Evolutionary conservation across 441 rosid species (phyloP).

Genomic region (Populus hybrid): DNA sequence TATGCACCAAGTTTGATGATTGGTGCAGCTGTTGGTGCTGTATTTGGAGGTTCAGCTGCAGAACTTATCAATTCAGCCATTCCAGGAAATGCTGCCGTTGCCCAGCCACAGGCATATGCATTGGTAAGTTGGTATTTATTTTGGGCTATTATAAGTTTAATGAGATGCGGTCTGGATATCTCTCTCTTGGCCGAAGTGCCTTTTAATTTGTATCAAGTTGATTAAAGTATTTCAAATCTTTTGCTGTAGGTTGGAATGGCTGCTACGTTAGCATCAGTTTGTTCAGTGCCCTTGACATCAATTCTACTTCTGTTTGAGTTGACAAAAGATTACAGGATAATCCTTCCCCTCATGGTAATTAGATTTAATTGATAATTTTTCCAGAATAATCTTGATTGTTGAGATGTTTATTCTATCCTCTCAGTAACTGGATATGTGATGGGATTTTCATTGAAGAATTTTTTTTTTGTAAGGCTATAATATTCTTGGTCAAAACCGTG

Average conservation of each 20-base stretch:
- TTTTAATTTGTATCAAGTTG: slow-evolving; percentile 10
- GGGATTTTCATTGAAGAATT: too few relatives aligned
- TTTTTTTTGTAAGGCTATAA: too few relatives aligned
- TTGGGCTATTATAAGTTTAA: not conserved
- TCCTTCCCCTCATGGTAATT: slow-evolving; percentile 91
- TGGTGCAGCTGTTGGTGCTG: slow-evolving; percentile 97
- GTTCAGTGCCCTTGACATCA: slow-evolving; percentile 97
- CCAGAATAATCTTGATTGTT: slow-evolving; percentile 1
- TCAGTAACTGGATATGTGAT: too few relatives aligned
- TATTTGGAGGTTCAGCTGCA: slow-evolving; percentile 94
- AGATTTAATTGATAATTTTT: slow-evolving; percentile 23
- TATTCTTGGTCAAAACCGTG: too few relatives aligned
- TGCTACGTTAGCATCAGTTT: slow-evolving; percentile 95
- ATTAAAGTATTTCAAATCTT: slow-evolving; percentile 18
- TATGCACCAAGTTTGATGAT: slow-evolving; percentile 99
- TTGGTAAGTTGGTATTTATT: slow-evolving; percentile 49
- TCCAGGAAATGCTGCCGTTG: slow-evolving; percentile 96
- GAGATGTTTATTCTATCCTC: not conserved
- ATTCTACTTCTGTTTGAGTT: slow-evolving; percentile 87
- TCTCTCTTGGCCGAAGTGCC: slow-evolving; percentile 1
- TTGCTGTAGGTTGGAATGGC: slow-evolving; percentile 94
- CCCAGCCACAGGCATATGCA: slow-evolving; percentile 97
- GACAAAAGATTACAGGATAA: slow-evolving; percentile 90
- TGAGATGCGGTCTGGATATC: not conserved
- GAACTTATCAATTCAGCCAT: slow-evolving; percentile 81